phyloP scores from a whole-genome alignment of 2,329 filamentous ascomycete genomes.

The Boeremia exigua region DNA sequence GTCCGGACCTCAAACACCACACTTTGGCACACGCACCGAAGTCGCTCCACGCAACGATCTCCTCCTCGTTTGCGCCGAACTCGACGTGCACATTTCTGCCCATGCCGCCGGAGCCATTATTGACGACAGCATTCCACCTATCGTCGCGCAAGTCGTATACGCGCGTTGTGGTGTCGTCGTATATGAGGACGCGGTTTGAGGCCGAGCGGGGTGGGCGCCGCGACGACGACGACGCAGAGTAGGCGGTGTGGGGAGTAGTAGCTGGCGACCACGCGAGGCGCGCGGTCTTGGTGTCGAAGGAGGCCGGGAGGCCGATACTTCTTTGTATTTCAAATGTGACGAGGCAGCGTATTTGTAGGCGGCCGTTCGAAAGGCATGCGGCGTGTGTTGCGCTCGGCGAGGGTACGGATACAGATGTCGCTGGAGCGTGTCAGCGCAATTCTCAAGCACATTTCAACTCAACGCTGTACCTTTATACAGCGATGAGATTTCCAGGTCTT shows the following conservation, averaged over 20 bases:
- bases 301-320: conserved; percentile 43
- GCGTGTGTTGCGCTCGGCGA: conserved; percentile 50
- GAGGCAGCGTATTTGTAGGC: conserved; percentile 50
- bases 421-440: conserved; percentile 24
- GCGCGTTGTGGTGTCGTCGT: conserved; percentile 48
- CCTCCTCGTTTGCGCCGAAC: conserved; percentile 50
- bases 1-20: conserved; percentile 54
- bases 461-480: conserved; percentile 37
- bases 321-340: conserved; percentile 45
- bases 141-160: conserved; percentile 53
- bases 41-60: conserved; percentile 53
- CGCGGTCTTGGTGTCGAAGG: conserved; percentile 37
- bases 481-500: conserved; percentile 36
- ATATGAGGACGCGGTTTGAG: conserved; percentile 50
- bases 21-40: conserved; percentile 50
- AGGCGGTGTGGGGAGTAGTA: conserved; percentile 2
- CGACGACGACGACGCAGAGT: conserved; percentile 27
- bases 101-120: conserved; percentile 57
- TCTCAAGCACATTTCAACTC: neutral
- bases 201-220: conserved; percentile 20
- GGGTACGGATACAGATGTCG: conserved; percentile 42
- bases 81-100: conserved; percentile 55
- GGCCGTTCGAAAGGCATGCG: conserved; percentile 46
- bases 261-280: conserved; percentile 48
- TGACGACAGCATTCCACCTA: conserved; percentile 52